Conservation (phyloP, 1,284 basidiomycete species). For the Austroboletus niveus region DNA sequence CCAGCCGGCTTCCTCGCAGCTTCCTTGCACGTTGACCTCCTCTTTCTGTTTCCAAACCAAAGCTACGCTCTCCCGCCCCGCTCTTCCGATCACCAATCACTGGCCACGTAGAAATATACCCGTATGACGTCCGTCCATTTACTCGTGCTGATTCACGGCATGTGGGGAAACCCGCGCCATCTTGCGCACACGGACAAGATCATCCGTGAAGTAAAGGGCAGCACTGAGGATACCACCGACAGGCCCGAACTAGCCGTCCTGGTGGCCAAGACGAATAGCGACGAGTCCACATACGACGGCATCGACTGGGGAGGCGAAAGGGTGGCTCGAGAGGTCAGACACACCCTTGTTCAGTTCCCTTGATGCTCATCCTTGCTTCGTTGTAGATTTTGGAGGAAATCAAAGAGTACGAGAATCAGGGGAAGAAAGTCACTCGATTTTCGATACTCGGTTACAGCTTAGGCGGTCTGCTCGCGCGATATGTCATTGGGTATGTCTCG, state of each 20-base stretch:
- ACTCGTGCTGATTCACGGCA: constrained; percentile 76
- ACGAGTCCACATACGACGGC: constrained; percentile 69
- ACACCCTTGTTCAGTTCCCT: background rate
- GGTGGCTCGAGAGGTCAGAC: constrained; percentile 59
- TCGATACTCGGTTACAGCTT: constrained; percentile 80
- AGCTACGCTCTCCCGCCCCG: constrained; percentile 3
- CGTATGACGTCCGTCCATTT: constrained; percentile 47
- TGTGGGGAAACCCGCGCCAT: constrained; percentile 76
- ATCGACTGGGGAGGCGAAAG: constrained; percentile 75
- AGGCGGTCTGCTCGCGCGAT: constrained; percentile 79
- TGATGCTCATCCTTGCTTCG: constrained; percentile 5
- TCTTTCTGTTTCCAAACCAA: background rate
- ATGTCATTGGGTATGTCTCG: constrained; percentile 62
- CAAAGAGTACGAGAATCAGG: constrained; percentile 48
- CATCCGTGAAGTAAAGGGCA: constrained; percentile 39
- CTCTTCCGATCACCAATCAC: background rate
- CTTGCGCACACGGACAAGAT: constrained; percentile 46
- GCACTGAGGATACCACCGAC: constrained; percentile 1
- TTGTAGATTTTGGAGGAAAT: constrained; percentile 53
- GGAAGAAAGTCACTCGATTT: constrained; percentile 59
- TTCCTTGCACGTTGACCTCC: constrained; percentile 5
- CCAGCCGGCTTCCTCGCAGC: no score
- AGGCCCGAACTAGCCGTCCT: constrained; percentile 46
- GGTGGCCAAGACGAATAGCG: constrained; percentile 49
- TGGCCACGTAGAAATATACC: background rate